Evolutionary conservation across 2,329 filamentous ascomycete species (phyloP), one percentile per base, ranked within the genome.

Genomic region (Alternaria gaisen): DNA sequence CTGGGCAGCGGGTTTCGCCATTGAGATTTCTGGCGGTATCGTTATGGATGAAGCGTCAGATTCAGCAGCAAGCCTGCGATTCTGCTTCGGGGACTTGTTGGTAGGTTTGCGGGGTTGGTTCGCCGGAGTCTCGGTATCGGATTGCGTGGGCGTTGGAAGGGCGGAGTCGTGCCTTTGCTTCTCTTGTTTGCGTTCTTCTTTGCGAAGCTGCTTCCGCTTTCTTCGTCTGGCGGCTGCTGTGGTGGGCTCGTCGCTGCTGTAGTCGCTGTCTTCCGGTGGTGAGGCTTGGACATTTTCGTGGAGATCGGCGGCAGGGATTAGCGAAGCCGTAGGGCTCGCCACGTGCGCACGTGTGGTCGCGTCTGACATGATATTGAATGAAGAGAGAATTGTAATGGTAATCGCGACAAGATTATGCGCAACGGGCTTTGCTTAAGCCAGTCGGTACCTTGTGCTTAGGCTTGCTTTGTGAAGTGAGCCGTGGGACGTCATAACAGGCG

Each of bases 261-360:
- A 34, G 53, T 54, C 57, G 26, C 36, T 30, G 20, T 59, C 51
- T 36, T 43, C 16, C 46, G 43, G 47, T 55, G 60, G 47, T 63
- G 60, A 61, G 47, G 57, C 59, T 60, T 68, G 54, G 60, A 51
- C 58, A 65, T 63, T 69, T 66, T 72, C 34, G 63, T 69, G 60
- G 43, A 51, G 53, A 69, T 67, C 61, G 44, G 62, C 62, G 41
- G 55, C 63, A 65, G 63, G 66, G 70, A 67, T 71, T 54, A 63
- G 61, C 54, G 59, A 52, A 42, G 38, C 58, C 30, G 58, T 59
- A 58, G 60, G 62, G 65, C 62, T 68, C 58, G 42, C 58, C 74
- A 77, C 75, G 75, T 78, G 75, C 67, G 67, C 73, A 75, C 75
- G 74, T 75, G 75, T 60, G 28, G 36, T 34, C 72, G 74, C 68